A percentile compares a stretch with the other conserved stretches of the same genome.
phyloP scores from a whole-genome alignment of 2,329 filamentous ascomycete genomes.

The Alternaria novae-zelandiae region DNA sequence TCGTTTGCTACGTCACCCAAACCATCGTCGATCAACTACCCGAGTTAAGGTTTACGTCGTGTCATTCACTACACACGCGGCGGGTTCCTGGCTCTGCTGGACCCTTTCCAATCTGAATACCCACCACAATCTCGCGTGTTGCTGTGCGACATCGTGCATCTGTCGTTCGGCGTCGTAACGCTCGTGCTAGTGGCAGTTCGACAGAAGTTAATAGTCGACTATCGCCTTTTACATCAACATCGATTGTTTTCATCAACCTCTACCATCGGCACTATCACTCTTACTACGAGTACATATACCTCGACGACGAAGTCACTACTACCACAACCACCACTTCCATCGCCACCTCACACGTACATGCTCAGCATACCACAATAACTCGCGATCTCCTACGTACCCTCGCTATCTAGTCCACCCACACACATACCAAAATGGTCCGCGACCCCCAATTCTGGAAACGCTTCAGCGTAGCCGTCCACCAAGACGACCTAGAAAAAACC shows the following conservation, averaged over 20 bases:
- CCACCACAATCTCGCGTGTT: constrained; percentile 25
- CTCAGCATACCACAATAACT: neutral
- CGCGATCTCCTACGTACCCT: neutral
- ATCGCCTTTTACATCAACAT: neutral
- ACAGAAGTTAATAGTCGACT: neutral
- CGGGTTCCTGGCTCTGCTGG: constrained; percentile 7
- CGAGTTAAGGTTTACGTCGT: neutral
- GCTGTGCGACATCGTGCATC: constrained; percentile 16
- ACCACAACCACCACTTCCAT: neutral
- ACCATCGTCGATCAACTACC: neutral
- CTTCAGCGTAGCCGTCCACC: constrained; percentile 64
- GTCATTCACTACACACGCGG: neutral
- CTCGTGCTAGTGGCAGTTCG: neutral
- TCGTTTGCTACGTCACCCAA: neutral
- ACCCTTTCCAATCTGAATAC: constrained; percentile 7
- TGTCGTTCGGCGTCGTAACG: neutral
- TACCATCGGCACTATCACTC: neutral
- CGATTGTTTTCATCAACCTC: neutral
- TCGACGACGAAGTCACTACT: neutral
- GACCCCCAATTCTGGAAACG: constrained; percentile 67
- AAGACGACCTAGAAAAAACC: constrained; percentile 56
- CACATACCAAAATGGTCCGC: constrained; percentile 53
- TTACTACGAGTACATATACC: neutral
- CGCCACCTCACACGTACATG: neutral
- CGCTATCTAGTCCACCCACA: neutral